These are phyloP conservation scores for Gymnopus androsaceus DNA, from an alignment of 1,284 basidiomycete genomes.

Conservation along the genomic window DNA sequence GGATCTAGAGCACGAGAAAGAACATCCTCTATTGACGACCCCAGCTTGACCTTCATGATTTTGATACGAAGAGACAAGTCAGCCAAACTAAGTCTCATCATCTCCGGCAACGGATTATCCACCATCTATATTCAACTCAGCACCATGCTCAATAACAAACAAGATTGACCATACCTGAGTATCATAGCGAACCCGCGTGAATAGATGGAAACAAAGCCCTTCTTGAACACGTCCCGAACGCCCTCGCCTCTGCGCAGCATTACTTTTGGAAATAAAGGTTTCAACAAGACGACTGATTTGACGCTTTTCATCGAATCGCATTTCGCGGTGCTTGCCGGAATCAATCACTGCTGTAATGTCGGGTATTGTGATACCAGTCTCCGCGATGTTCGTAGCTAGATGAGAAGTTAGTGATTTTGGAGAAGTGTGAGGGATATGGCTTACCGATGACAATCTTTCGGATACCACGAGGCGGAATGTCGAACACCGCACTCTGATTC, in stretches of 20 bases:
- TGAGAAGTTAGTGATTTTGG: constrained; percentile 8
- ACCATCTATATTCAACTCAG: constrained; percentile 60
- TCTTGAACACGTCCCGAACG: constrained; percentile 90
- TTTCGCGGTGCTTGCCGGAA: constrained; percentile 91
- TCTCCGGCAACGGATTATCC: constrained; percentile 93
- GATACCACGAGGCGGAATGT: constrained; percentile 76
- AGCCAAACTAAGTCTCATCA: constrained; percentile 92
- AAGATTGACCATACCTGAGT: constrained; percentile 49
- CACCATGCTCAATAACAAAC: constrained; percentile 33
- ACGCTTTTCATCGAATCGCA: constrained; percentile 98
- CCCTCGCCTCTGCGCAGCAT: constrained; percentile 91
- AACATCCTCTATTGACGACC: constrained; percentile 88
- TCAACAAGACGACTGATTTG: constrained; percentile 93
- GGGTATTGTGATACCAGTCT: constrained; percentile 97
- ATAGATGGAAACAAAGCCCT: constrained; percentile 95
- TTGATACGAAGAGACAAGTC: constrained; percentile 96
- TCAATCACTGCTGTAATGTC: constrained; percentile 99
- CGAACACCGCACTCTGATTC: constrained; percentile 88
- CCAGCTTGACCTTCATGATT: constrained; percentile 92
- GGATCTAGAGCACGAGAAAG: constrained; percentile 89
- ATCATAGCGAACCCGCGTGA: constrained; percentile 89
- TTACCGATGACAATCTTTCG: constrained; percentile 92
- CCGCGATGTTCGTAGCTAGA: constrained; percentile 78
- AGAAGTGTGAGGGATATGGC: constrained; percentile 20
- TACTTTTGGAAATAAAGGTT: constrained; percentile 91